Base-by-base conservation (phyloP, 2,329 filamentous ascomycete genomes). In the Phaeosphaeria sp. region DNA sequence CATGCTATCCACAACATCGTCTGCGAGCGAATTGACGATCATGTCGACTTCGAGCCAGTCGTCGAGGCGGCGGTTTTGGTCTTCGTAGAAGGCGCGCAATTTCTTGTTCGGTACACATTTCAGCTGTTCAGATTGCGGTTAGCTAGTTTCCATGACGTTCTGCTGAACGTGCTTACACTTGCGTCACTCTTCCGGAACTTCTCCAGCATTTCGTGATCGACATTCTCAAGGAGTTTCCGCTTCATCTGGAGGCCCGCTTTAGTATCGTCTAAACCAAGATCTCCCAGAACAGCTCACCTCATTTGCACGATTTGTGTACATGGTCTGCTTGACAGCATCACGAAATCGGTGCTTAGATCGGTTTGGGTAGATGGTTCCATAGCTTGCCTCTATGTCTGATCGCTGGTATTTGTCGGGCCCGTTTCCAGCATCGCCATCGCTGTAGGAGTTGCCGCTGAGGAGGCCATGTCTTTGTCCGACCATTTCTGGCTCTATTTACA, bases 1-100 rank as follows among this genome's bases (percentile, higher is more conserved):
- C 80, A 87, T 86, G 43, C 80, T 83, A 56, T 87, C 86, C n/a
- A 87, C 77, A 7, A 87, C 81, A 64, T 87, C 84, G 64, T 87
- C 83, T 11, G 85, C 82, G 40, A 87, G 78, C 22, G 81, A 79
- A 60, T 80, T 80, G 44, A 87, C 85, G 6, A 86, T 77, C 36
- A 83, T 81, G 69, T 87, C 85, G 33, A 87, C 83, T 68, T 87
- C 84, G 11, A 85, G 72, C 85, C 84, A 86, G 61, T 86, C 84
- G 59, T 87, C 83, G 11, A 87, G 68, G 1, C 80, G 74, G 9
- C 79, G 74, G 60, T 87, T 87, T 64, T 86, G 84, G 15, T 76
- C 75, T 60, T 83, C 77, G 71, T 87, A 87, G 65, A 85, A 87
- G 2, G 71, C 62, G 17, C 81, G 77, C n/a, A 87, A 65, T 45